A percentile compares a stretch with the other conserved stretches of the same genome.
Conservation (phyloP, 2,329 filamentous ascomycete genomes). For the Hirsutella minnesotensis region DNA sequence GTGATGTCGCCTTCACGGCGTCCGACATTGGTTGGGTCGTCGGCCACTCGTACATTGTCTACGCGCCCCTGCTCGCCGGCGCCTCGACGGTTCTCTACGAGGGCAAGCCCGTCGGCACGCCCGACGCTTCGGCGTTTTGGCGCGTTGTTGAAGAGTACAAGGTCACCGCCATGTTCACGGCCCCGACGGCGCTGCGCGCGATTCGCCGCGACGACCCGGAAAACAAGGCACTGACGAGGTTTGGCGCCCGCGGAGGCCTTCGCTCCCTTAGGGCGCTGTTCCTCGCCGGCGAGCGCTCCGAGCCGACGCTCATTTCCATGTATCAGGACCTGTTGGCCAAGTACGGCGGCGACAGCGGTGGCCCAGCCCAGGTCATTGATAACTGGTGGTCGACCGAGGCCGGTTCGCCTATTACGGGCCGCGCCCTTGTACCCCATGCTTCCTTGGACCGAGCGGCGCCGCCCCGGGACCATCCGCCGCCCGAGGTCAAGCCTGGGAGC, state of each 20-base stretch:
- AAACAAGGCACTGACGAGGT: constrained; percentile 49
- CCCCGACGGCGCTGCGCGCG: constrained; percentile 75
- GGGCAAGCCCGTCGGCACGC: constrained; percentile 87
- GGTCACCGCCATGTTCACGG: constrained; percentile 76
- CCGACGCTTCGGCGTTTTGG: constrained; percentile 82
- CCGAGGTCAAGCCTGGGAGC: constrained; percentile 66
- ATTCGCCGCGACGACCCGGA: constrained; percentile 79
- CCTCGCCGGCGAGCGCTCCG: constrained; percentile 79
- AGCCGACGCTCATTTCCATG: constrained; percentile 71
- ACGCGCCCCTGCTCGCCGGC: constrained; percentile 73
- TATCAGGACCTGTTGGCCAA: constrained; percentile 63
- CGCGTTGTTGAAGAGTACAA: constrained; percentile 73
- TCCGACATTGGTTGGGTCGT: constrained; percentile 81
- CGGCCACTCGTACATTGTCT: constrained; percentile 69
- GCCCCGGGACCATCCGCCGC: constrained; percentile 25
- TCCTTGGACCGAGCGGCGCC: constrained; percentile 39
- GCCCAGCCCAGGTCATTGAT: constrained; percentile 43
- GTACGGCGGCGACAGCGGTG: constrained; percentile 52
- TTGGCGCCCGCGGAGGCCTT: constrained; percentile 60
- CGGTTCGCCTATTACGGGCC: constrained; percentile 45
- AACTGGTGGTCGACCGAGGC: constrained; percentile 53
- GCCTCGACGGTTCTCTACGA: constrained; percentile 84
- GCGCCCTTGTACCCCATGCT: constrained; percentile 43
- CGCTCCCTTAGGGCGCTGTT: constrained; percentile 63
- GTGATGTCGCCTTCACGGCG: constrained; percentile 62